Percentiles rank a stretch among this genome's conserved stretches.
These are phyloP conservation scores for Ceratocystis harringtonii DNA, from an alignment of 2,329 filamentous ascomycete species.

Conservation along the genomic window DNA sequence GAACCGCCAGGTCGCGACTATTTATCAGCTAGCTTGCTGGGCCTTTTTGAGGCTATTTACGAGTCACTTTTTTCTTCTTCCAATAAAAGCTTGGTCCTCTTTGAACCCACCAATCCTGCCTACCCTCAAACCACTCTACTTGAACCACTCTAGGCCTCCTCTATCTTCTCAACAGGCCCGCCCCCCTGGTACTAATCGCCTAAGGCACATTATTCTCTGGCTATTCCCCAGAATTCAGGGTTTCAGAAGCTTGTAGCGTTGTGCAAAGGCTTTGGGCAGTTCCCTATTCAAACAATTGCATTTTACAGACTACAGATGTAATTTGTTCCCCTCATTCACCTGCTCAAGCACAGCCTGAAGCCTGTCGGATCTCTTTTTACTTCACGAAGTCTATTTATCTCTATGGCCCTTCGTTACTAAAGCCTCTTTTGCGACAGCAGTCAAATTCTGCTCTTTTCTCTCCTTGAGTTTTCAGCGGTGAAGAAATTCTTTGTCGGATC, in stretches of 20 bases:
- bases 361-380: neutral
- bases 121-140: neutral
- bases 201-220: neutral
- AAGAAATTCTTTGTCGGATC: constrained; percentile 5
- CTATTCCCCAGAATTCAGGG: constrained; percentile 4
- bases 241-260: constrained; percentile 11
- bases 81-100: constrained; percentile 4
- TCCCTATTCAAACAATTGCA: neutral
- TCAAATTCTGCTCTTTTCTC: neutral
- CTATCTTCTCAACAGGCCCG: neutral
- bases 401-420: neutral
- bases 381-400: neutral
- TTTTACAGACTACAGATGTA: neutral
- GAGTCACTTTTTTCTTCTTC: neutral
- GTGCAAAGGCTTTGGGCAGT: neutral
- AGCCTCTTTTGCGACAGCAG: neutral
- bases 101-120: neutral
- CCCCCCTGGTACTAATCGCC: neutral
- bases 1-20: too few species aligned
- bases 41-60: neutral
- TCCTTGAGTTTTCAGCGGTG: neutral
- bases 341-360: neutral
- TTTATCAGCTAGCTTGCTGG: neutral
- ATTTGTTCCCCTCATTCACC: neutral
- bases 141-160: neutral